Base-by-base conservation (phyloP, 2,329 filamentous ascomycete species). In the Scedosporium dehoogii region DNA sequence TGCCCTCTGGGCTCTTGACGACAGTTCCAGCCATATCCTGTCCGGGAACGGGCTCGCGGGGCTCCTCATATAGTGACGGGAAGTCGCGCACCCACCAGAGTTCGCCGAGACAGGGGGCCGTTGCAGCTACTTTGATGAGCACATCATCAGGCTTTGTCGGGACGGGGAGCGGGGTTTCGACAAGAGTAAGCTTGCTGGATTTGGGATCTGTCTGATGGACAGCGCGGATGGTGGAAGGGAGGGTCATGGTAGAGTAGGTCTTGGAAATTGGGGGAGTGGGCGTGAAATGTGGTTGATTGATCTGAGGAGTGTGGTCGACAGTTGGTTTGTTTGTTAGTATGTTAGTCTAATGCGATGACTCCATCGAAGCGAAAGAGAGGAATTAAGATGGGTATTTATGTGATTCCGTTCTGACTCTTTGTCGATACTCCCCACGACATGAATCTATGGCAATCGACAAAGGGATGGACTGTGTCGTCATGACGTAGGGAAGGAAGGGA, bases 11-110 rank as follows among this genome's bases (percentile, higher is more conserved):
- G 1, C 72, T 67, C 1, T 64, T 61, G 12, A 74, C 68, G 10
- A 78, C 74, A 2, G 68, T 70, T 7, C 75, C 76, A 0, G 74
- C 69, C 21, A 76, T 67, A 62, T 78, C 76, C 46, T 74, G 72
- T 51, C 75, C 70, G 0, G 72, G 70, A 1, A 73, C 68, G 33
- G 69, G 70, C 12, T 65, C 64, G 61, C 67, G 67, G 60, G 66
- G 65, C 6, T 66, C 41, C 1, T 66, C 65, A 46, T 68, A 66
- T 9, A 68, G 63, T 4, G 66, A 64, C 3, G 68, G 65, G 3
- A 66, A 65, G 64, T 64, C 64, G 12, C 67, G 48, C 1, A 64
- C 65, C 73, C 73, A 75, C 57, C 66, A 64, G 1, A 75, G 69
- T 62, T 72, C 73, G 14, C 71, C 70, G 33, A 70, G 67, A 65